These are phyloP conservation scores for Cryphonectria nitschkei DNA, from an alignment of 2,329 filamentous ascomycete genomes.

Conservation along the genomic window DNA sequence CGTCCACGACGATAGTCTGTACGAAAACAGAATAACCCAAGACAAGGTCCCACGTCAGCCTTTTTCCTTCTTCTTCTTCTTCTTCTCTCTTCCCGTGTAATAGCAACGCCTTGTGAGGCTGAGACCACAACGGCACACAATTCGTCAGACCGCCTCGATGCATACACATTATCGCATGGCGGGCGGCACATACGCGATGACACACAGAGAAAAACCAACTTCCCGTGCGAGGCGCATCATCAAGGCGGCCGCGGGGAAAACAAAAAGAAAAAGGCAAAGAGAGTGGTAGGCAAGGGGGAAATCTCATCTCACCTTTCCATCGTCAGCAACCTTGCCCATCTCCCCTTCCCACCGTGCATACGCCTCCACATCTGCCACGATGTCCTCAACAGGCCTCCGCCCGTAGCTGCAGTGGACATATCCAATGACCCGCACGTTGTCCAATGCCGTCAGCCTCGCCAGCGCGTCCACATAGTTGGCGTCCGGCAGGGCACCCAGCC, in stretches of 20 bases:
- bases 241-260: too few species aligned
- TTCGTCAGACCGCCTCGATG: constrained; percentile 2
- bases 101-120: background rate
- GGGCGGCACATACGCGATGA: background rate
- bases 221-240: background rate
- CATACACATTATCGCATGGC: background rate
- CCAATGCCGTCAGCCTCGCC: constrained; percentile 30
- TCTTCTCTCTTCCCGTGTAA: background rate
- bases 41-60: constrained; percentile 3
- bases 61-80: background rate
- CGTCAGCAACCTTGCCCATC: constrained; percentile 22
- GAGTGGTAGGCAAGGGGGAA: background rate
- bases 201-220: background rate
- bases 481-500: constrained; percentile 34
- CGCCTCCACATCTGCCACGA: constrained; percentile 45
- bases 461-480: constrained; percentile 36
- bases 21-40: background rate
- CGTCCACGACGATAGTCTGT: constrained; percentile 44
- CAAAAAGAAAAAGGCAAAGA: background rate
- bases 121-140: background rate
- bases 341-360: constrained; percentile 48
- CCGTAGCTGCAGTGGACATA: constrained; percentile 41
- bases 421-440: constrained; percentile 37
- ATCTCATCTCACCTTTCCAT: constrained; percentile 23
- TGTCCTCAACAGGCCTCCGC: constrained; percentile 28